A percentile compares a stretch with the other conserved stretches of the same genome.
Evolutionary conservation across 2,329 filamentous ascomycete genomes (phyloP).

Genomic region (Beauveria rudraprayagi): DNA sequence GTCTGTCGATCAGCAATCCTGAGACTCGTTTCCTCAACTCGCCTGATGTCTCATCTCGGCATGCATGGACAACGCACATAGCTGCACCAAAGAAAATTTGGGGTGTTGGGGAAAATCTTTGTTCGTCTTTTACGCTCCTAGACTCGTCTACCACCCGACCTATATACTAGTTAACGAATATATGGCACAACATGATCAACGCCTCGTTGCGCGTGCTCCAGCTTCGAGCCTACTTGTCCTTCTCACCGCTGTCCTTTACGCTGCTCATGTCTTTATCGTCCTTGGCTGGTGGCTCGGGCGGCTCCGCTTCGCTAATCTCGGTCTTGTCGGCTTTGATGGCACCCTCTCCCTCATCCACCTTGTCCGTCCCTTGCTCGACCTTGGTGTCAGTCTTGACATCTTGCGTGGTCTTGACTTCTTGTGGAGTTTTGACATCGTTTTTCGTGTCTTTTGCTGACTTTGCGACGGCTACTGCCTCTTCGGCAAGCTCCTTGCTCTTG

Average conservation of each 20-base stretch:
- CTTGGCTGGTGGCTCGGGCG: neutral
- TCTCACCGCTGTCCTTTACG: neutral
- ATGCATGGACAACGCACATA: neutral
- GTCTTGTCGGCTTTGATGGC: slow-evolving; percentile 14
- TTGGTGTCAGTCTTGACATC: slow-evolving; percentile 12
- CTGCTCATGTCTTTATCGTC: neutral
- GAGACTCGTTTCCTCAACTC: too few species aligned
- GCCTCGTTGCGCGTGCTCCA: neutral
- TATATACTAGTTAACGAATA: neutral
- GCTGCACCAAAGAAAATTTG: neutral
- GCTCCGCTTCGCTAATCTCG: slow-evolving; percentile 7
- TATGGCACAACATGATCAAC: neutral
- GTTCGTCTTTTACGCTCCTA: neutral
- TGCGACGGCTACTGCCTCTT: slow-evolving; percentile 13
- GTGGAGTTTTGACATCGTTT: slow-evolving; percentile 14
- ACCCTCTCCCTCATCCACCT: slow-evolving; percentile 1
- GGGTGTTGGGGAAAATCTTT: neutral
- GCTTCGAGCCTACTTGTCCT: neutral
- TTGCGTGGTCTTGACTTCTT: slow-evolving; percentile 12
- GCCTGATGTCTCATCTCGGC: neutral
- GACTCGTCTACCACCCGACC: neutral
- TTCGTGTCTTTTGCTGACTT: slow-evolving; percentile 10
- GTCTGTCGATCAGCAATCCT: too few species aligned
- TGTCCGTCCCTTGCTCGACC: slow-evolving; percentile 12
- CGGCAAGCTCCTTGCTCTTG: slow-evolving; percentile 45